phyloP scores from a whole-genome alignment of 345 rosid genomes.

The Garcia nutans region DNA sequence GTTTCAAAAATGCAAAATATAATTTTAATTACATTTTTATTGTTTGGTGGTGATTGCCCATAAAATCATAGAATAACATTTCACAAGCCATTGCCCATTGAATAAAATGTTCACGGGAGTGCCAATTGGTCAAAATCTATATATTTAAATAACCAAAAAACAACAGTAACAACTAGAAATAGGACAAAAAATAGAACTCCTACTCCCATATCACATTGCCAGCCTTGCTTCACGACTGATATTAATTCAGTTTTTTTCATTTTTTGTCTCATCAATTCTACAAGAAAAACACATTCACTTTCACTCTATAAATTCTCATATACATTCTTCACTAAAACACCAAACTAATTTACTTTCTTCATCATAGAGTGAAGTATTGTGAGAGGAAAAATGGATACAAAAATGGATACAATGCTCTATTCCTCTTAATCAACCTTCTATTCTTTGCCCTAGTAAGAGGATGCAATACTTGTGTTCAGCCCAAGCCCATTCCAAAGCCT shows the following conservation, averaged over 20 bases:
- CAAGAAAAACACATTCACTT: neutral
- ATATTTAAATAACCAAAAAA: no score
- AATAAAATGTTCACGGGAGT: constrained; percentile 4
- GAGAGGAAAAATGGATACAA: constrained; percentile 13
- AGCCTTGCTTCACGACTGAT: constrained; percentile 7
- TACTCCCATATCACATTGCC: neutral
- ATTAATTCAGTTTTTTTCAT: no score
- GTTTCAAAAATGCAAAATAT: neutral
- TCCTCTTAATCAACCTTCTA: constrained; percentile 35
- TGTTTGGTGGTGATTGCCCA: neutral
- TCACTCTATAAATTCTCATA: constrained; percentile 7
- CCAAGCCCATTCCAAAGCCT: no score
- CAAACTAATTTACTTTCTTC: neutral
- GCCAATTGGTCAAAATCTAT: no score
- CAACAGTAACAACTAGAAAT: neutral
- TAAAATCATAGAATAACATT: neutral
- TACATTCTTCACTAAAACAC: neutral
- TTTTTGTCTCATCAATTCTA: no score
- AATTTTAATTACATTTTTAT: neutral
- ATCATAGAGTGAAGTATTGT: no score
- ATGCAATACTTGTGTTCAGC: no score
- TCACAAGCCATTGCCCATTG: no score
- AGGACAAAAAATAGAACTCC: neutral
- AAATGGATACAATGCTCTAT: constrained; percentile 29
- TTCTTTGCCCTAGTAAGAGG: constrained; percentile 41